Evolutionary conservation across 768 basidiomycete genomes (phyloP).

Genomic region (Crepidotus variabilis): DNA sequence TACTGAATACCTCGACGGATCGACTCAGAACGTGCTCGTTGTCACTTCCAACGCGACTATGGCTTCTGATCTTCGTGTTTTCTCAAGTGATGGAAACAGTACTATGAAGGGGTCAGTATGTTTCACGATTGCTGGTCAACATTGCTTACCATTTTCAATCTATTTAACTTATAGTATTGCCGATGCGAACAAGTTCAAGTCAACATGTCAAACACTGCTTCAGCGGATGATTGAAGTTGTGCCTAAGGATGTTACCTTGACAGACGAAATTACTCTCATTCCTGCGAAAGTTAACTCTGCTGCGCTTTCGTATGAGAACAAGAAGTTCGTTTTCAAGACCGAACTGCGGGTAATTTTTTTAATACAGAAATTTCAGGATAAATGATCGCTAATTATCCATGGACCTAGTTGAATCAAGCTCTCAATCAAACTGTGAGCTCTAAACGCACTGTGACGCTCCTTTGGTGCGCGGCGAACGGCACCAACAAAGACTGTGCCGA

Average conservation of each 20-base stretch:
- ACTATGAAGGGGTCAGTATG: conserved; percentile 25
- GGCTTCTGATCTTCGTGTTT: conserved; percentile 32
- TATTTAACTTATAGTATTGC: conserved; percentile 21
- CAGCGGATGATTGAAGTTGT: conserved; percentile 47
- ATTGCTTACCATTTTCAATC: background rate
- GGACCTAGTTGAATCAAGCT: conserved; percentile 29
- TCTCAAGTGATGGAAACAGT: conserved; percentile 29
- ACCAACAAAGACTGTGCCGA: conserved; percentile 27
- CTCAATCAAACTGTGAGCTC: conserved; percentile 29
- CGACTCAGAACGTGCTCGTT: conserved; percentile 32
- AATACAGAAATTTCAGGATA: background rate
- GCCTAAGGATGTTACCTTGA: conserved; percentile 39
- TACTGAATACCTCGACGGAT: conserved; percentile 31
- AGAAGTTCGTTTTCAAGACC: conserved; percentile 36
- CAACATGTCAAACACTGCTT: conserved; percentile 35
- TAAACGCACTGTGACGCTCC: conserved; percentile 36
- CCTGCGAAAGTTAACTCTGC: conserved; percentile 37
- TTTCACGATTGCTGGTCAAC: background rate
- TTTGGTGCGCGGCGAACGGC: conserved; percentile 40
- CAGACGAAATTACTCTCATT: conserved; percentile 39
- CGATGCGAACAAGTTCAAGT: conserved; percentile 28
- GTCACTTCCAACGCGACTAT: conserved; percentile 28
- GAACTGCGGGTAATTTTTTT: conserved; percentile 31
- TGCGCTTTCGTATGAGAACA: conserved; percentile 32
- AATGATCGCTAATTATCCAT: background rate